These are phyloP conservation scores for Plantago rigida DNA, from an alignment of 305 asterid genomes.

Conservation along the genomic window DNA sequence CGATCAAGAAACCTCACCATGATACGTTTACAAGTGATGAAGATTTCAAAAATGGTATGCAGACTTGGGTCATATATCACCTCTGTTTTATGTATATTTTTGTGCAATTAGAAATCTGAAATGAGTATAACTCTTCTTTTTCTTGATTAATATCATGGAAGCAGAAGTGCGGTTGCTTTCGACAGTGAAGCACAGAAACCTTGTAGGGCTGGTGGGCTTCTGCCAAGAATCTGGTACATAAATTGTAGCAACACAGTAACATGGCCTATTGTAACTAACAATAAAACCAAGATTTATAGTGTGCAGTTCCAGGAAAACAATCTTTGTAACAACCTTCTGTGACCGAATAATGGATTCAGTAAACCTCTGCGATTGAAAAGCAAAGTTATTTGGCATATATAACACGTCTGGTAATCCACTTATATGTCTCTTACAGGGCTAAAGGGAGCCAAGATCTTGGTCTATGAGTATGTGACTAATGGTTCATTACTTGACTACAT, in stretches of 20 bases:
- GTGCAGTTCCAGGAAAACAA: too few relatives aligned
- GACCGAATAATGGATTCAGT: neutral
- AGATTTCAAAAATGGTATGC: constrained; percentile 61
- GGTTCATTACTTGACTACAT: constrained; percentile 68
- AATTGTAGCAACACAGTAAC: neutral
- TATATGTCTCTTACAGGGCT: constrained; percentile 32
- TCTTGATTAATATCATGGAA: constrained; percentile 7
- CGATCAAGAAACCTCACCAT: constrained; percentile 56
- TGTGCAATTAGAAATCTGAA: neutral
- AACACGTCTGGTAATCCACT: neutral
- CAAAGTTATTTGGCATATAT: neutral
- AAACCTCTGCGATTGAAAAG: neutral
- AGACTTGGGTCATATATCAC: neutral
- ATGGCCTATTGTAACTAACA: too few relatives aligned
- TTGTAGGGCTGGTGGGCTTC: constrained; percentile 58
- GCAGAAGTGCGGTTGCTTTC: constrained; percentile 64
- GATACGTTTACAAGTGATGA: constrained; percentile 44
- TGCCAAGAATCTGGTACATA: constrained; percentile 49
- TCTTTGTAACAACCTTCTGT: neutral
- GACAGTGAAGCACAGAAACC: constrained; percentile 59
- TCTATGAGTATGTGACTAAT: constrained; percentile 62
- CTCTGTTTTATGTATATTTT: neutral
- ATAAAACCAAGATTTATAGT: too few relatives aligned
- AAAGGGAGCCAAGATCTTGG: constrained; percentile 46
- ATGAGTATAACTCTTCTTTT: neutral